These are phyloP conservation scores for Theobroma cacao DNA, from an alignment of 345 rosid genomes.

Conservation along the genomic window DNA sequence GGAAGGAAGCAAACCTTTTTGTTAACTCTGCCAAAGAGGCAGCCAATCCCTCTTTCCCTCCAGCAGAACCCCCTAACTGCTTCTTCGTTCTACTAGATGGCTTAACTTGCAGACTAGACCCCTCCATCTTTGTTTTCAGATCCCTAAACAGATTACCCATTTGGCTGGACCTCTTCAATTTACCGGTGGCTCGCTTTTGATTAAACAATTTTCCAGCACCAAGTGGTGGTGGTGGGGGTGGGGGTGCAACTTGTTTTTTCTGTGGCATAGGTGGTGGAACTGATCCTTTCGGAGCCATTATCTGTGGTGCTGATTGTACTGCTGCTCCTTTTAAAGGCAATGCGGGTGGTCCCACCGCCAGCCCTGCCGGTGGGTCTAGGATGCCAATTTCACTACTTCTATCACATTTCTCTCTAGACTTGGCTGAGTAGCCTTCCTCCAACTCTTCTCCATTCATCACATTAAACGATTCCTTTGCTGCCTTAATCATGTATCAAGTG, in stretches of 20 bases:
- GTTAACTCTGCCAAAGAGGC: slow-evolving; percentile 95
- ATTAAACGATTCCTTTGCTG: background rate
- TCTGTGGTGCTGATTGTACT: too few species aligned
- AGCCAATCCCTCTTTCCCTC: slow-evolving; percentile 92
- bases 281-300: slow-evolving; percentile 27
- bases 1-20: slow-evolving; percentile 42
- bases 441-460: background rate
- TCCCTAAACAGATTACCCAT: slow-evolving; percentile 63
- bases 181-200: slow-evolving; percentile 59
- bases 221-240: slow-evolving; percentile 78
- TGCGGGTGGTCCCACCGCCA: background rate
- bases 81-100: slow-evolving; percentile 29
- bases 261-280: slow-evolving; percentile 36
- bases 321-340: slow-evolving; percentile 36
- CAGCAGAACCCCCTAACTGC: slow-evolving; percentile 24
- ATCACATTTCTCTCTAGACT: too few species aligned
- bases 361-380: background rate
- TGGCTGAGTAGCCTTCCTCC: background rate
- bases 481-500: background rate
- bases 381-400: background rate
- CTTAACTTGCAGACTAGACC: slow-evolving; percentile 40
- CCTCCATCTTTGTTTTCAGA: slow-evolving; percentile 84
- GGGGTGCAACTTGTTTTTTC: slow-evolving; percentile 43
- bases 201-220: slow-evolving; percentile 47
- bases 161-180: slow-evolving; percentile 78